Evolutionary conservation across 1,139 yeast genomes (phyloP).

Genomic region (Groenewaldozyma auringiensis): DNA sequence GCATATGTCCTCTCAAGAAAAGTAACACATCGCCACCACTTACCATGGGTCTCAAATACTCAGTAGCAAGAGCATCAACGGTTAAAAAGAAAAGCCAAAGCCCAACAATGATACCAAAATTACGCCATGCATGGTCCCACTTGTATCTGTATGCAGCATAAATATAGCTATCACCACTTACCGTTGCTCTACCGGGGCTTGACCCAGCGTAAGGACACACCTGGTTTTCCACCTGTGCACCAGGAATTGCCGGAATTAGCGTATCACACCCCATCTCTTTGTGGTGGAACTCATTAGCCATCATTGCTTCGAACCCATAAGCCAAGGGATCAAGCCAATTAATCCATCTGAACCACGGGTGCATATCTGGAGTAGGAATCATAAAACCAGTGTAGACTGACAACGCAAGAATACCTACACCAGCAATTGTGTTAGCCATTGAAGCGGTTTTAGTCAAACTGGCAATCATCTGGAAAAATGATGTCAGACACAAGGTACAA

Average conservation of each 20-base stretch:
- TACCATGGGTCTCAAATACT: slow-evolving; percentile 43
- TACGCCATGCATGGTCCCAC: slow-evolving; percentile 56
- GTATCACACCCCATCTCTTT: slow-evolving; percentile 41
- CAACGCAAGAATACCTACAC: slow-evolving; percentile 45
- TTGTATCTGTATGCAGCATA: slow-evolving; percentile 34
- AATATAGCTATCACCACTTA: slow-evolving; percentile 45
- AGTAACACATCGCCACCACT: slow-evolving; percentile 54
- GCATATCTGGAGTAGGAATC: slow-evolving; percentile 50
- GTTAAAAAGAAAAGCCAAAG: slow-evolving; percentile 46
- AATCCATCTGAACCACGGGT: slow-evolving; percentile 60
- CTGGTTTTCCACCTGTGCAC: slow-evolving; percentile 36
- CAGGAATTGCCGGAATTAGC: slow-evolving; percentile 44
- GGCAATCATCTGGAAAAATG: slow-evolving; percentile 55
- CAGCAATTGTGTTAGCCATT: slow-evolving; percentile 58
- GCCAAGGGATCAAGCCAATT: slow-evolving; percentile 51
- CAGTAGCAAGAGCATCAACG: slow-evolving; percentile 43
- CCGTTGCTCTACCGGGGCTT: slow-evolving; percentile 37
- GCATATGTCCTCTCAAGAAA: slow-evolving; percentile 49
- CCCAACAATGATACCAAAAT: slow-evolving; percentile 52
- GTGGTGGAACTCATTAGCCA: slow-evolving; percentile 52
- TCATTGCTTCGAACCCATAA: slow-evolving; percentile 48
- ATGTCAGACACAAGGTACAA: slow-evolving; percentile 44
- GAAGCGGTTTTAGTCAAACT: slow-evolving; percentile 47
- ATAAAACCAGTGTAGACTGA: slow-evolving; percentile 55
- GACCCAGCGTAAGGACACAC: slow-evolving; percentile 46